Evolutionary conservation across 129 eudicot species (phyloP), one percentile per base, ranked within the genome.

Genomic region (Calendula officinalis): DNA sequence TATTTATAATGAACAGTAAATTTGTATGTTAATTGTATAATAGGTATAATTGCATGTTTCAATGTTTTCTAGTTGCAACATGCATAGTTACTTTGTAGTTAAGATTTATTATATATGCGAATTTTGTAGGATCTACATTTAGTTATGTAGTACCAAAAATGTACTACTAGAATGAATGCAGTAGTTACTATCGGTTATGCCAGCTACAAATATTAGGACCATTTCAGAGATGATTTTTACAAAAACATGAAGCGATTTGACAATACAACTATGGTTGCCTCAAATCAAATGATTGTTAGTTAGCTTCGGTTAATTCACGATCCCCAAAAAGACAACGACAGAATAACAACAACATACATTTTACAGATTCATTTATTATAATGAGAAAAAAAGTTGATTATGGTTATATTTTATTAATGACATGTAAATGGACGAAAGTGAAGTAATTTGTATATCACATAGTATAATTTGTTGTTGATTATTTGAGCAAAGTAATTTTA

Each of bases 11-110:
- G n/a, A n/a, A n/a, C n/a, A n/a, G n/a, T n/a, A n/a, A n/a, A n/a
- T n/a, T n/a, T n/a, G n/a, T n/a, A n/a, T n/a, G n/a, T n/a, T n/a
- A n/a, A n/a, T n/a, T n/a, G n/a, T n/a, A n/a, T n/a, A n/a, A n/a
- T n/a, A n/a, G n/a, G n/a, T n/a, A n/a, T n/a, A n/a, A 67, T 55
- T 55, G 9, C 72, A 54, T 54, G 10, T 61, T 61, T 41, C 27
- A 1, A 27, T 2, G 4, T 7, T 33, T 47, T 54, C 56, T 13
- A 9, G 11, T 15, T 43, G 7, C 11, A 13, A 52, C 39, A 9
- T 66, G 56, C 27, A n/a, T 8, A 1, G 33, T 43, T 53, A 40
- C 32, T 53, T 32, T 10, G 12, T 40, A 54, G 52, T 49, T 52
- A 51, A 4, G 34, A n/a, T 55, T 30, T 54, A 52, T 52, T 35